Conservation (phyloP, 2,329 filamentous ascomycete genomes). For the Trichothecium sympodiale region DNA sequence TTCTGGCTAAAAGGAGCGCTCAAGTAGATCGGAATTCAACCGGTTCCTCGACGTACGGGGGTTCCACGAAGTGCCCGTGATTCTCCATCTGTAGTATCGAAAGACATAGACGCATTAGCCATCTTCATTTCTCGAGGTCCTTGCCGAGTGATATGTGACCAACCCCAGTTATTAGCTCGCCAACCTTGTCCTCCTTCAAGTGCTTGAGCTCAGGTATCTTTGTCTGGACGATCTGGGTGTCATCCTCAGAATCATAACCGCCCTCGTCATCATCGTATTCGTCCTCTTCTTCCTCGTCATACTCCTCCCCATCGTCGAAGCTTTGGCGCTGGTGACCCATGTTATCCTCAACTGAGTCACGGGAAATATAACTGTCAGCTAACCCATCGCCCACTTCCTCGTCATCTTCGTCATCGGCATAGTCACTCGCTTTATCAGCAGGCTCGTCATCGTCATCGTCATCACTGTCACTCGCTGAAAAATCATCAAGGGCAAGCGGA, state of each 20-base stretch:
- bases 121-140: constrained; percentile 15
- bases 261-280: constrained; percentile 30
- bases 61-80: neutral
- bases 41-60: constrained; percentile 12
- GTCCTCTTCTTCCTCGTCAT: constrained; percentile 22
- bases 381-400: constrained; percentile 30
- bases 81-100: neutral
- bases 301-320: constrained; percentile 22
- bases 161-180: constrained; percentile 50
- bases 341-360: constrained; percentile 34
- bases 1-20: no score
- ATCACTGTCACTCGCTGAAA: constrained; percentile 65
- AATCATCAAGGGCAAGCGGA: constrained; percentile 76
- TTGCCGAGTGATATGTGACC: constrained; percentile 38
- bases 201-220: constrained; percentile 5
- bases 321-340: constrained; percentile 26
- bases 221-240: constrained; percentile 4
- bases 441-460: constrained; percentile 38
- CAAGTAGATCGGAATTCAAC: constrained; percentile 15
- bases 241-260: constrained; percentile 9
- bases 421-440: constrained; percentile 29
- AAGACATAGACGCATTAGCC: constrained; percentile 12
- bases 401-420: constrained; percentile 33
- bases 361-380: constrained; percentile 45
- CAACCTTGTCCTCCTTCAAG: constrained; percentile 34